phyloP scores from a whole-genome alignment of 495 filamentous ascomycete species.

The Aspergillus nidulans region DNA sequence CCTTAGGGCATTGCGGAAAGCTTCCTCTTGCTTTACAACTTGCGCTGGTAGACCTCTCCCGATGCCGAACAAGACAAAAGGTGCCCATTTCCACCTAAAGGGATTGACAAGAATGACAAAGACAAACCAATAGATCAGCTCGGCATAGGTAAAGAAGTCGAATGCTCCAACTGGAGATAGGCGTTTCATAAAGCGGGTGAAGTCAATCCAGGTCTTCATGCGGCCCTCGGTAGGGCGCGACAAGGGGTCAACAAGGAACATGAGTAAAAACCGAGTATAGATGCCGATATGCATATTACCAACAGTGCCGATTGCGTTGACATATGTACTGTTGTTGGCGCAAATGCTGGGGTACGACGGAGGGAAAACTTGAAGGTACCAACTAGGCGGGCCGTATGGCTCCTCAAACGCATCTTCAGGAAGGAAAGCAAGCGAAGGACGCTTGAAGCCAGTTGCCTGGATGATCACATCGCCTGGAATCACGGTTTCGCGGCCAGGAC shows the following conservation, averaged over 20 bases:
- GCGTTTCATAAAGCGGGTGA: slow-evolving; percentile 70
- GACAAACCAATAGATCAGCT: slow-evolving; percentile 79
- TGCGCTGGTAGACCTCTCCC: slow-evolving; percentile 59
- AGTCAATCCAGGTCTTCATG: slow-evolving; percentile 85
- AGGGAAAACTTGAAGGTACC: slow-evolving; percentile 84
- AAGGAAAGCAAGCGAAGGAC: slow-evolving; percentile 68
- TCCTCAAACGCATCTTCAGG: slow-evolving; percentile 65
- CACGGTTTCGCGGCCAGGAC: slow-evolving; percentile 58
- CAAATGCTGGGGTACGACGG: slow-evolving; percentile 56
- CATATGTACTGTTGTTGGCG: slow-evolving; percentile 79
- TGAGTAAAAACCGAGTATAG: slow-evolving; percentile 77
- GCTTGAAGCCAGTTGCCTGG: slow-evolving; percentile 77
- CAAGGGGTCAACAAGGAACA: slow-evolving; percentile 78
- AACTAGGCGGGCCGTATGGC: slow-evolving; percentile 73
- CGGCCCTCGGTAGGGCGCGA: slow-evolving; percentile 63
- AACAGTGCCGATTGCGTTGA: slow-evolving; percentile 73
- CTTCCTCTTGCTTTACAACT: slow-evolving; percentile 63
- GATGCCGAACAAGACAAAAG: slow-evolving; percentile 76
- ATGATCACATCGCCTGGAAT: slow-evolving; percentile 72
- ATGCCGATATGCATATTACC: slow-evolving; percentile 89
- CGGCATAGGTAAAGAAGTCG: slow-evolving; percentile 84
- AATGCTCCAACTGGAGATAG: slow-evolving; percentile 67
- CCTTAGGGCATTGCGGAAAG: slow-evolving; percentile 28
- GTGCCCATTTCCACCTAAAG: slow-evolving; percentile 70
- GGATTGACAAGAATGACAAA: slow-evolving; percentile 77